Evolutionary conservation across 2,329 filamentous ascomycete species (phyloP).

Genomic region (Sporothrix protearum): DNA sequence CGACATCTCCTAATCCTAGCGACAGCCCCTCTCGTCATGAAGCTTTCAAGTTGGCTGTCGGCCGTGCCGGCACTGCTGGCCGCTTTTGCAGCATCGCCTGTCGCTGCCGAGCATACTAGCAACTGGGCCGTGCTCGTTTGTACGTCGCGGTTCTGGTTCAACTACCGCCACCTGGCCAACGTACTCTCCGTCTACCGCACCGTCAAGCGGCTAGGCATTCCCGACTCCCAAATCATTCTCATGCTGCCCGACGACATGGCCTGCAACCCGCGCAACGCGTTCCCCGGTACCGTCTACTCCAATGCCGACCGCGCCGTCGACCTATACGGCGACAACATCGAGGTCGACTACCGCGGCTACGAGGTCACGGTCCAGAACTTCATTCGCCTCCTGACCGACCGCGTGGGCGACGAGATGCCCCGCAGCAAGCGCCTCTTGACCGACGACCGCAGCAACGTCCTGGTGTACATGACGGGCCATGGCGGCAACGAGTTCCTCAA

Average conservation of each 20-base stretch:
- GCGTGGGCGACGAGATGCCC: slow-evolving; percentile 90
- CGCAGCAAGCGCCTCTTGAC: slow-evolving; percentile 90
- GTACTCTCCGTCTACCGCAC: slow-evolving; percentile 96
- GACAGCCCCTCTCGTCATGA: slow-evolving; percentile 42
- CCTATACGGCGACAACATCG: slow-evolving; percentile 96
- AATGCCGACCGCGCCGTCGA: slow-evolving; percentile 95
- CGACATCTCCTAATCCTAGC: not conserved
- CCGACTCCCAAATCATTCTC: slow-evolving; percentile 97
- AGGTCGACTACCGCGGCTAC: slow-evolving; percentile 96
- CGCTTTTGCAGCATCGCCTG: slow-evolving; percentile 47
- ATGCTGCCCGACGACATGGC: slow-evolving; percentile 99
- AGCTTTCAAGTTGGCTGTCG: slow-evolving; percentile 42
- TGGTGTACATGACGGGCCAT: slow-evolving; percentile 99
- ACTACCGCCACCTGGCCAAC: slow-evolving; percentile 97
- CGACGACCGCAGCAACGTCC: slow-evolving; percentile 91
- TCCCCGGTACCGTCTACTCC: slow-evolving; percentile 96
- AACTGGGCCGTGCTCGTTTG: slow-evolving; percentile 99
- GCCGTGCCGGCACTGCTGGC: slow-evolving; percentile 45
- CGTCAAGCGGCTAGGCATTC: slow-evolving; percentile 94
- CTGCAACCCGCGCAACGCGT: slow-evolving; percentile 97
- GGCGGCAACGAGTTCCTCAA: slow-evolving; percentile 97
- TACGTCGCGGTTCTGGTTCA: slow-evolving; percentile 99
- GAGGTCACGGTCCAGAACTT: slow-evolving; percentile 99
- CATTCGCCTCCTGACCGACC: slow-evolving; percentile 89
- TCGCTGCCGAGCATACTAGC: slow-evolving; percentile 76